Evolutionary conservation across 169 alveolate genomes (phyloP).

Genomic region (Eimeria sp.): DNA sequence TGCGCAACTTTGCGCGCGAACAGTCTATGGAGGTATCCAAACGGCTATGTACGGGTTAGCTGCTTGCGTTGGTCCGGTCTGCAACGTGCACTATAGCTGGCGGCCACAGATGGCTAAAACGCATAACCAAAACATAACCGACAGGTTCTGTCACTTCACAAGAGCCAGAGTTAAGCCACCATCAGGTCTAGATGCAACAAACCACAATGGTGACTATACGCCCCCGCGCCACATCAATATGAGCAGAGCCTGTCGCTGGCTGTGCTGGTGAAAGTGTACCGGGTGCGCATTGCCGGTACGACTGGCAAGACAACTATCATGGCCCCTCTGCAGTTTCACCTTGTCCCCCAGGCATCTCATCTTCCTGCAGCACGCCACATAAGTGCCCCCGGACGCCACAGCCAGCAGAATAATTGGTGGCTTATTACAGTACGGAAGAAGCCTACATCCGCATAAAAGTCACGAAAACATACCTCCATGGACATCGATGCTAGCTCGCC

Average conservation of each 20-base stretch:
- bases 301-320: background rate
- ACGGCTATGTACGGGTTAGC: background rate
- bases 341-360: background rate
- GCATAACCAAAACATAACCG: background rate
- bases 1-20: background rate
- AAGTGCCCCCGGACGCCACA: background rate
- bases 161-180: background rate
- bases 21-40: background rate
- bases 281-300: background rate
- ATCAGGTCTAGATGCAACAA: background rate
- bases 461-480: constrained; percentile 30
- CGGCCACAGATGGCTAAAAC: background rate
- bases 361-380: constrained; percentile 1
- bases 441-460: background rate
- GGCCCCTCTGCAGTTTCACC: background rate
- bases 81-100: background rate
- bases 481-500: constrained; percentile 32
- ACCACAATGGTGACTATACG: background rate
- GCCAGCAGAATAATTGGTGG: background rate
- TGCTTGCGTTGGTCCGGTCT: background rate
- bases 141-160: too few species aligned
- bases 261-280: background rate
- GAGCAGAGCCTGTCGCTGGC: background rate
- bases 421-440: background rate
- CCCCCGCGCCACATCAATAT: background rate